Conservation (phyloP, 2,329 filamentous ascomycete species). For the Penicillium sumatraense region DNA sequence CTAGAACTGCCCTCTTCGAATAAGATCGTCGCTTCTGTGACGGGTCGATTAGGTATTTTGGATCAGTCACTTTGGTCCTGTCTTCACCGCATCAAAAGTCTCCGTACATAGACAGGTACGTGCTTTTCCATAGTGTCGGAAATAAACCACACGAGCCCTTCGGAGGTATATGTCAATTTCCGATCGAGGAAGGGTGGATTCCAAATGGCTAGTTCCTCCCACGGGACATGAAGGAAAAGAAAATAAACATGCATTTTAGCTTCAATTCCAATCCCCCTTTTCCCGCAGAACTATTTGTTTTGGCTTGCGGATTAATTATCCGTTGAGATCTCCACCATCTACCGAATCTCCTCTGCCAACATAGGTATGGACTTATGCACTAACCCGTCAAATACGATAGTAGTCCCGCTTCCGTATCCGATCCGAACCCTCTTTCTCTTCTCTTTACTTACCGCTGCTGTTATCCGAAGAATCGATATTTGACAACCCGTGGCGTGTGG, state of each 20-base stretch:
- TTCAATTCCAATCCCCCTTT: background rate
- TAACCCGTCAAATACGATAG: background rate
- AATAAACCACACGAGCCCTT: background rate
- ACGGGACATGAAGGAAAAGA: background rate
- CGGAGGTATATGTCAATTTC: conserved; percentile 1
- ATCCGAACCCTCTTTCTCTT: background rate
- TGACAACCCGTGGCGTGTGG: background rate
- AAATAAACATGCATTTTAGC: background rate
- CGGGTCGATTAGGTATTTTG: background rate
- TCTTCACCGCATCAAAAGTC: background rate
- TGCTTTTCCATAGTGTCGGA: background rate
- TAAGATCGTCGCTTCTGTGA: background rate
- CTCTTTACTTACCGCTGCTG: background rate
- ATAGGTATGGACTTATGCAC: no score
- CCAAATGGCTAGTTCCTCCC: no score
- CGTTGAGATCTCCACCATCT: no score
- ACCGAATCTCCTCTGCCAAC: no score
- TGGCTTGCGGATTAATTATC: no score
- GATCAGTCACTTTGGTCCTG: background rate
- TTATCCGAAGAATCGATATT: background rate
- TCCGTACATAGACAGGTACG: background rate
- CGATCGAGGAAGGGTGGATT: background rate
- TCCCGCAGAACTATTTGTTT: no score
- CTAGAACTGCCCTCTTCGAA: background rate
- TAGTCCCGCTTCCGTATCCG: no score